Evolutionary conservation across 208 protist species (phyloP), one percentile per base, ranked within the genome.

Genomic region (Crithidia sp.): DNA sequence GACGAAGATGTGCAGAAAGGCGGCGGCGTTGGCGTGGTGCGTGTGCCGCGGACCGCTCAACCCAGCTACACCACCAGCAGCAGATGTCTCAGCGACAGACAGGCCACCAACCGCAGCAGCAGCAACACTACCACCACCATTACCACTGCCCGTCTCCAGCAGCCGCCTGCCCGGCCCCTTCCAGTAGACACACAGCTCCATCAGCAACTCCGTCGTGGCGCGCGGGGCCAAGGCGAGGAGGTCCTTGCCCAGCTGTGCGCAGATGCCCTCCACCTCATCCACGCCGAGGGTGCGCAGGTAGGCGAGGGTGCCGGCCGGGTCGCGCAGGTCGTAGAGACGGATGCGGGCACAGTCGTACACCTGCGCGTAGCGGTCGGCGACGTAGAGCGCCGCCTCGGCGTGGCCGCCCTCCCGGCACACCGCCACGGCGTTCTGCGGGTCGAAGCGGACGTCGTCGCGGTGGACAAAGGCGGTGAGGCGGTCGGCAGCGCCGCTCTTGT

Each of bases 361-460:
- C 55, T 93, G 67, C 5, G 88, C 83, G 74, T 95, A 92, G 45
- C 89, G 89, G 59, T 93, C 76, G 0, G 96, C 84, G 17, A 99
- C 71, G 59, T 89, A 89, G 16, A 98, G 74, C 13, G 95, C 95
- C 44, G 97, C 91, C 55, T 93, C 82, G 44, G 87, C 91, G 82
- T 98, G 98, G 8, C 92, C 87, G 16, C 94, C 95, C 57, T 95
- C 84, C n/a, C 94, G 81, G 68, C 94, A 98, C 3, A 98, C 95
- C 41, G 82, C 91, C 65, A 99, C 98, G 2, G 97, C 97, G 19
- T 96, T 98, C 60, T 95, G 91, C 0, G 98, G 85, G 47, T 99
- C 96, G 74, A 98, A 98, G 52, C 82, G 90, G 52, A 97, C 83
- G 62, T 98, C 93, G 44, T 86, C 76, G 45, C 84, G 78, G 62